Base-by-base conservation (phyloP, 176 grass and related monocot species). In the bread wheat (Triticum aestivum) region DNA sequence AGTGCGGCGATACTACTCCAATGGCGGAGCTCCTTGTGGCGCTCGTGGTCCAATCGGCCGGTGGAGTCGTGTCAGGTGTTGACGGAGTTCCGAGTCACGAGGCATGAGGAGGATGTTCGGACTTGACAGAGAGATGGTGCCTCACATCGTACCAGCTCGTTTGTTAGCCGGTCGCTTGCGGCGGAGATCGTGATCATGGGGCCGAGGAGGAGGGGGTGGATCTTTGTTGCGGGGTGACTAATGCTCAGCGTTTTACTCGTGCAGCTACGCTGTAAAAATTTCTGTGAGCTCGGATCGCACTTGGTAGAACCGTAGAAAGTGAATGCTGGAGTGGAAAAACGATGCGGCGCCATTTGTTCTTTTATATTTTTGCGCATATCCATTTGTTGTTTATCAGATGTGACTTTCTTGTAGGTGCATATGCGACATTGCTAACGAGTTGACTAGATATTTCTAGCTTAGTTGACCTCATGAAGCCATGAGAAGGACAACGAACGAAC, bases 1-100 rank as follows among this genome's bases (percentile, higher is more conserved):
- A 72, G 87, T 84, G 87, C 52, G 41, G 32, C n/a, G 0, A 30
- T 49, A n/a, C 62, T 33, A 12, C n/a, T 83, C 79, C 84, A 86
- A 83, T 73, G 1, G 63, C 5, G 4, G 65, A 9, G 54, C 27
- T 9, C 15, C 41, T 30, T 56, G 73, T 45, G 65, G 84, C 39
- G n/a, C 5, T 45, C 84, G 12, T 38, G 15, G 61, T 56, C 61
- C 83, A 77, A 27, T 64, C 10, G 18, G 9, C 9, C 42, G 72
- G 42, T 17, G 6, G 72, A 18, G 4, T 9, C 8, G 13, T 49
- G 42, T 3, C 7, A 49, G 41, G 23, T 17, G 45, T 75, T 45
- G 23, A 18, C 20, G 21, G 42, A 17, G 39, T 41, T 69, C 30
- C 33, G 42, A 85, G 68, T 85, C 79, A 86, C 51, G 51, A 51